Conservation (phyloP, 139 green algal genomes). For the Chlorella ohadii region DNA sequence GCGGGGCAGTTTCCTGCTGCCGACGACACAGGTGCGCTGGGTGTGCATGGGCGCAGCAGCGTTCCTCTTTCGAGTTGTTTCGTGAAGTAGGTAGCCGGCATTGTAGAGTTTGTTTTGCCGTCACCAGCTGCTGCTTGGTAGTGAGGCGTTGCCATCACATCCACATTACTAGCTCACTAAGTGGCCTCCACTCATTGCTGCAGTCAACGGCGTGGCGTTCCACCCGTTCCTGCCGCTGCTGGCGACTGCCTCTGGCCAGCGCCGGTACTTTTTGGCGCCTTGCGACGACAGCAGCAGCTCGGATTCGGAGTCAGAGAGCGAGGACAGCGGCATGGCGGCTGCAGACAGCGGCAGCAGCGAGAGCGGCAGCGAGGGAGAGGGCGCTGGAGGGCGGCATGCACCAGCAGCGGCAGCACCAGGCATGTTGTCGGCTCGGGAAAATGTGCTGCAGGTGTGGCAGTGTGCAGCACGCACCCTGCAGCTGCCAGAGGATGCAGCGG, state of each 20-base stretch:
- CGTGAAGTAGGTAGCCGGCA: no score
- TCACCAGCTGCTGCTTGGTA: no score
- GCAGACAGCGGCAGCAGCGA: neutral
- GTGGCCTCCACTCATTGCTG: neutral
- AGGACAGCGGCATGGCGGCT: neutral
- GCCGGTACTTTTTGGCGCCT: constrained; percentile 42
- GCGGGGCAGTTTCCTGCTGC: constrained; percentile 55
- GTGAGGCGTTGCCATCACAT: no score
- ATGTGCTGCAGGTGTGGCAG: constrained; percentile 52
- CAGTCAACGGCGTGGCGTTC: constrained; percentile 82
- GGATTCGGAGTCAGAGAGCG: neutral
- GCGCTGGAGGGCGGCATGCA: no score
- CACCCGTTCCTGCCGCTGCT: constrained; percentile 78
- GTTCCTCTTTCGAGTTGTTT: no score
- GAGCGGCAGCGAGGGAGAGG: neutral
- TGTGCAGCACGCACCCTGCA: neutral
- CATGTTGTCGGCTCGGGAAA: neutral
- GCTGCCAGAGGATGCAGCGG: neutral
- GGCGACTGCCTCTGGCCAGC: constrained; percentile 74
- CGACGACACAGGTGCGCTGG: constrained; percentile 59
- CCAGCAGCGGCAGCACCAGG: neutral
- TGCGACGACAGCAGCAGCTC: constrained; percentile 13
- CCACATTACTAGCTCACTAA: no score
- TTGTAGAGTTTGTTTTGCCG: no score
- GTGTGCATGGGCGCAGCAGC: neutral